Evolutionary conservation across 306 rosid species (phyloP).

Genomic region (Pyrus bretschneideri): DNA sequence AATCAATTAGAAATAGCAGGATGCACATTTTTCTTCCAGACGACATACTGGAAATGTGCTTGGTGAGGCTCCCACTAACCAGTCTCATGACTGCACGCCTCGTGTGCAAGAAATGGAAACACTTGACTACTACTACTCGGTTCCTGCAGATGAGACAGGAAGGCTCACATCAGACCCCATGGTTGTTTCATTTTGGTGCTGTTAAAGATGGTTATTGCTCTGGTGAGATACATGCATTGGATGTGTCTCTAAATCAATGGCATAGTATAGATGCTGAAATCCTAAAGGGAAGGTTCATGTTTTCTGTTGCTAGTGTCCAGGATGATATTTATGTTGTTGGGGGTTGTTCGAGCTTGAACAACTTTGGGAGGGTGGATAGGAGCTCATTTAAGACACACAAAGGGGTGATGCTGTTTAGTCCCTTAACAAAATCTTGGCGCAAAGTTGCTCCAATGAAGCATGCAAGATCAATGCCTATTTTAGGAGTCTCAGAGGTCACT

Average conservation of each 20-base stretch:
- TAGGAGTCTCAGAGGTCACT: constrained; percentile 74
- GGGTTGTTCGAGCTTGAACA: constrained; percentile 92
- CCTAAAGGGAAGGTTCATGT: constrained; percentile 90
- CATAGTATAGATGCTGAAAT: constrained; percentile 71
- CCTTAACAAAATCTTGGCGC: constrained; percentile 84
- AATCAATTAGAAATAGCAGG: constrained; percentile 41
- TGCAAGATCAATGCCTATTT: constrained; percentile 79
- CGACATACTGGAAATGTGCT: constrained; percentile 93
- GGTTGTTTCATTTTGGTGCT: constrained; percentile 89
- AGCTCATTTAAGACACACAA: constrained; percentile 92
- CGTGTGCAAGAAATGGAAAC: constrained; percentile 93
- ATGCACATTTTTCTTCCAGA: constrained; percentile 90
- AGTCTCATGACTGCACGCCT: constrained; percentile 96
- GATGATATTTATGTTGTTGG: constrained; percentile 87
- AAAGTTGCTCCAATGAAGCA: constrained; percentile 83
- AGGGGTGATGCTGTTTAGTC: constrained; percentile 81
- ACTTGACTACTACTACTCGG: constrained; percentile 71
- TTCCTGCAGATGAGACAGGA: constrained; percentile 86
- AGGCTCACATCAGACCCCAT: constrained; percentile 73
- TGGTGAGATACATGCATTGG: constrained; percentile 86
- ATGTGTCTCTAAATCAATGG: constrained; percentile 76
- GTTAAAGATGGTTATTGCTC: constrained; percentile 93
- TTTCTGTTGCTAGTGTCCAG: constrained; percentile 67
- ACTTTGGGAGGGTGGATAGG: constrained; percentile 82
- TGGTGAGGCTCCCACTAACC: constrained; percentile 81